Base-by-base conservation (phyloP, 78 protist species). In the Polysphondylium violaceum region DNA sequence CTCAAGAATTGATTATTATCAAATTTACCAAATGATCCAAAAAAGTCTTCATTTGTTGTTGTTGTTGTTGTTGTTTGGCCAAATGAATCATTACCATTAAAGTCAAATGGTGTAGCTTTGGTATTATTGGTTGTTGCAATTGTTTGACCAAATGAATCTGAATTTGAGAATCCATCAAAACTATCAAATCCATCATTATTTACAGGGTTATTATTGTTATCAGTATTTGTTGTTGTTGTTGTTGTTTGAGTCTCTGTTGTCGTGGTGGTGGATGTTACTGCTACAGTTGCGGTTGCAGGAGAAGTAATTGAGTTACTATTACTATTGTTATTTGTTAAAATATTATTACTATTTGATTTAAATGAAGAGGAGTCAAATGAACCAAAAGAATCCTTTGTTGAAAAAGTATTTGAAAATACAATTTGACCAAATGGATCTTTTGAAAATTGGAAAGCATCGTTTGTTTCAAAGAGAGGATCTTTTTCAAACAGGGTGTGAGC, bases 381-480 rank as follows among this genome's bases (percentile, higher is more conserved):
- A 27, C 27, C 44, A 50, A 72, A 72, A 50, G 78, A 50, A 72
- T 72, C 78, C 29, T 31, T 72, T n/a, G 5, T 14, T 8, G 40
- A 16, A 31, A 29, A 50, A 56, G 33, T 14, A 23, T 21, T 72
- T 50, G 78, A 50, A 9, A 72, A 50, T 50, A 40, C 21, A 65
- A 65, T 38, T 38, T 65, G 78, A 31, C 78, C 78, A 51, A 72
- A 72, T 72, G 78, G 78, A 72, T 72, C 78, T 72, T 50, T 72
- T 19, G 63, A 50, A 4, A 21, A 31, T 50, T 50, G 36, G 27
- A 72, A 72, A 17, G 63, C 35, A 17, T 72, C 78, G 33, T 72
- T 72, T 27, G 35, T 40, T 31, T 72, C 78, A 50, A 72, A 72
- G 17, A 72, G 23, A 16, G 76, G 58, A 50, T 72, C 78, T 40